A percentile compares a stretch with the other conserved stretches of the same genome.
Evolutionary conservation across 495 filamentous ascomycete species (phyloP).

Genomic region (Aspergillus heteromorphus): DNA sequence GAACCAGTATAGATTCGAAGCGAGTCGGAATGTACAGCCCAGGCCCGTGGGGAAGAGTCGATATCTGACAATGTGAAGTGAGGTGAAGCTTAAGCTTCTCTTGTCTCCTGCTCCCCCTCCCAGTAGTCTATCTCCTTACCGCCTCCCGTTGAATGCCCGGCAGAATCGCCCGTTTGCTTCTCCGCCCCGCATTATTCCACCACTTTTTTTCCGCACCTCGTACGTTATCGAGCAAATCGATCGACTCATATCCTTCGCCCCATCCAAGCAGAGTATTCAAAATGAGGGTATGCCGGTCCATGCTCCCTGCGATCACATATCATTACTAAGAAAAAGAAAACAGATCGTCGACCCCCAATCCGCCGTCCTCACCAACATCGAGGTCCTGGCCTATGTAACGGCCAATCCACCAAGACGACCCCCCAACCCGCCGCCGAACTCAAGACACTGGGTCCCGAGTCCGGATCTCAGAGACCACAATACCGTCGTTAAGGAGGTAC

Average conservation of each 20-base stretch:
- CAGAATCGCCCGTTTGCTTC: background rate
- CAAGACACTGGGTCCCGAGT: slow-evolving; percentile 38
- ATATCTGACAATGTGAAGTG: background rate
- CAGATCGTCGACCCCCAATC: slow-evolving; percentile 60
- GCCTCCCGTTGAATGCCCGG: background rate
- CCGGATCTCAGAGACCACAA: slow-evolving; percentile 44
- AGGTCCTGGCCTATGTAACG: slow-evolving; percentile 55
- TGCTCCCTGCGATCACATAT: background rate
- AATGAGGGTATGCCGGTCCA: slow-evolving; percentile 28
- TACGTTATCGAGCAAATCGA: background rate
- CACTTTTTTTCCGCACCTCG: background rate
- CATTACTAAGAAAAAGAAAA: background rate
- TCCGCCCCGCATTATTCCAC: slow-evolving; percentile 7
- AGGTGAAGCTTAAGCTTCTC: too few relatives aligned
- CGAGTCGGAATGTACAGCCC: slow-evolving; percentile 10
- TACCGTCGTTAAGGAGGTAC: slow-evolving; percentile 48
- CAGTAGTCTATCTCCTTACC: background rate
- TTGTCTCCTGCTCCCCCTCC: too few relatives aligned
- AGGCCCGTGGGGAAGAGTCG: slow-evolving; percentile 1
- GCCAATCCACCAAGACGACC: slow-evolving; percentile 42
- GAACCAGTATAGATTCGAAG: slow-evolving; percentile 1
- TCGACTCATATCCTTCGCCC: background rate
- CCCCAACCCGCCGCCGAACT: slow-evolving; percentile 34
- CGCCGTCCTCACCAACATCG: slow-evolving; percentile 58
- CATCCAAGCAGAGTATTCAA: background rate